Evolutionary conservation across 352 stramenopile genomes (phyloP), one percentile per base, ranked within the genome.

Genomic region (Phytophthora brassicae): DNA sequence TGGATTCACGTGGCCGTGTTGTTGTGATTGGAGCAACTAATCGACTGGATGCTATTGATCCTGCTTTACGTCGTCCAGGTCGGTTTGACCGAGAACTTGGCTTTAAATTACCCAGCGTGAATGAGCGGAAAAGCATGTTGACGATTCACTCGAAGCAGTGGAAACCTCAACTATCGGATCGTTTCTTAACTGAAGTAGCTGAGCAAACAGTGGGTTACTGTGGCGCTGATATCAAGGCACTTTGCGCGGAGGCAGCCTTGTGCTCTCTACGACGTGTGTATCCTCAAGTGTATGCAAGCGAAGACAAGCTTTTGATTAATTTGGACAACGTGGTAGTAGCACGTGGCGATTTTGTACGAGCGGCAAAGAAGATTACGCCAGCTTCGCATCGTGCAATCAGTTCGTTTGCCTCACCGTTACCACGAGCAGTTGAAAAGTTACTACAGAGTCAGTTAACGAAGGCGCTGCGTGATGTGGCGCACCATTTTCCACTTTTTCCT

Each of bases 1-100:
- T 95, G 67, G 83, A 94, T 54, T 75, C 75, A 0, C 83, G 86
- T 16, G 84, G 83, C 45, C 93, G 95, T 24, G 96, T 99, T 1
- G 82, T 99, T 22, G 96, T 99, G n/a, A 94, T 99, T 54, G 97
- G 90, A 14, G 97, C 97, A 5, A 99, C 97, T 0, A 99, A 99
- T 64, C 84, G 97, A n/a, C 79, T 98, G 6, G 90, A 97, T 69
- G 88, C 88, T 3, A 94, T 99, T 33, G 97, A 99, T 70, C 86
- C 92, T 6, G 97, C 97, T 12, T 68, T 99, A 23, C 80, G 98
- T 29, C 80, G 97, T 31, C 95, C 96, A 11, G 96, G 96, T 14
- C 89, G 93, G 0, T 98, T 98, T 49, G 93, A 98, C 64, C 85
- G 92, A 41, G 89, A 97, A 60, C 65, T 98, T 23, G 82, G 81